phyloP scores from a whole-genome alignment of 192 early-diverging fungal genomes.

The Oehlia diaphana region DNA sequence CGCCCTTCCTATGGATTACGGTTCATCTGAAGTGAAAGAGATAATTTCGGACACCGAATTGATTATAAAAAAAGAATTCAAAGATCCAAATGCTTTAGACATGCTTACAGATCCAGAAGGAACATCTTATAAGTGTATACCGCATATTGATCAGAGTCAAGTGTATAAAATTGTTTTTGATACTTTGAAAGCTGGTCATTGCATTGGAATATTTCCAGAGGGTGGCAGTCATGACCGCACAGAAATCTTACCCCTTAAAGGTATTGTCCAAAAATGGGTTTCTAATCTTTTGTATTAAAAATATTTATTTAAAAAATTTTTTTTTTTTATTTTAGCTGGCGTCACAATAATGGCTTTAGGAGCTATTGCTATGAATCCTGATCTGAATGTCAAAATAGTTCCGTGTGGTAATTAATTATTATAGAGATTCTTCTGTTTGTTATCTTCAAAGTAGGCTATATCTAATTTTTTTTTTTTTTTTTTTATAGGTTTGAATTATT shows the following conservation, averaged over 20 bases:
- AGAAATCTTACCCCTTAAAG: constrained; percentile 95
- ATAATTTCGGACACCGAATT: constrained; percentile 86
- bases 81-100: constrained; percentile 64
- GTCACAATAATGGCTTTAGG: constrained; percentile 85
- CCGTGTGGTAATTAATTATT: constrained; percentile 55
- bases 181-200: constrained; percentile 66
- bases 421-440: background rate
- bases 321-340: constrained; percentile 52
- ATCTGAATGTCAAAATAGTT: constrained; percentile 89
- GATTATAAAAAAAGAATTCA: constrained; percentile 74
- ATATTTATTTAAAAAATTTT: background rate
- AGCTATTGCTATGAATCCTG: constrained; percentile 83
- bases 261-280: constrained; percentile 32
- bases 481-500: constrained; percentile 80
- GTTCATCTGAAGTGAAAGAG: constrained; percentile 66
- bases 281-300: background rate
- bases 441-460: background rate
- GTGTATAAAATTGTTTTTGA: constrained; percentile 87
- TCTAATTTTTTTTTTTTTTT: too few relatives aligned
- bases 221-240: constrained; percentile 97
- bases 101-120: constrained; percentile 60
- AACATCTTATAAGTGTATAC: constrained; percentile 63
- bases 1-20: constrained; percentile 60
- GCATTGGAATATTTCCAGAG: constrained; percentile 98
- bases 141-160: constrained; percentile 87